Evolutionary conservation across 116 monocot genomes (phyloP), one percentile per base, ranked within the genome.

Genomic region (Iris pallida): DNA sequence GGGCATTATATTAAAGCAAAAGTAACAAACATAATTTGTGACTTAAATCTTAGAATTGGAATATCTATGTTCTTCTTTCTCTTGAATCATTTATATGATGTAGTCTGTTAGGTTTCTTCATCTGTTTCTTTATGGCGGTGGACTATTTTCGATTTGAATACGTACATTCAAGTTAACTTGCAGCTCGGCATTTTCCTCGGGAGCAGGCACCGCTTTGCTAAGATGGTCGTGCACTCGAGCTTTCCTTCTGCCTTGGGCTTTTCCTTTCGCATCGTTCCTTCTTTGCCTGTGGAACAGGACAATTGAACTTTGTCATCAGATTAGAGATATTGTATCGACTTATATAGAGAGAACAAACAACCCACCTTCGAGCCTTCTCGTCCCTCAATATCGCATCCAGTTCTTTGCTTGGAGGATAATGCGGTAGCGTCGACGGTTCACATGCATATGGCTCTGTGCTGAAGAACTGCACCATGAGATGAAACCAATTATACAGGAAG

Each of bases 391-490:
- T 95, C 8, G 73, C 76, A 71, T 95, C 91, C 73, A 95, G 82
- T 70, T 95, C 95, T 72, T 95, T 95, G 64, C 86, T 91, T 1
- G 95, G 95, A 45, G 88, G 91, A 69, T 91, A 95, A 43, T 74
- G 71, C 17, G 95, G 91, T 41, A 95, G 75, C 71, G 72, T 91
- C 14, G 81, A 80, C 5, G 88, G 88, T 52, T 88, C 88, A 66
- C 95, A 91, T 5, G 91, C 91, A 76, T 56, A 70, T 57, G 95
- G 95, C 55, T 76, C 65, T 14, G 75, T 76, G 9, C 51, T 69
- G 69, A 95, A 95, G 82, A 95, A 91, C 95, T 95, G 75, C 71
- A 81, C 7, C 11, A 59, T 20, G 11, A 5, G 58, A 59, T 2
- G 9, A 4, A 17, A 9, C 16, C 18, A 18, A 40, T 19, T 20